Base-by-base conservation (phyloP, 2,329 filamentous ascomycete genomes). In the Rhinocladiella mackenziei region DNA sequence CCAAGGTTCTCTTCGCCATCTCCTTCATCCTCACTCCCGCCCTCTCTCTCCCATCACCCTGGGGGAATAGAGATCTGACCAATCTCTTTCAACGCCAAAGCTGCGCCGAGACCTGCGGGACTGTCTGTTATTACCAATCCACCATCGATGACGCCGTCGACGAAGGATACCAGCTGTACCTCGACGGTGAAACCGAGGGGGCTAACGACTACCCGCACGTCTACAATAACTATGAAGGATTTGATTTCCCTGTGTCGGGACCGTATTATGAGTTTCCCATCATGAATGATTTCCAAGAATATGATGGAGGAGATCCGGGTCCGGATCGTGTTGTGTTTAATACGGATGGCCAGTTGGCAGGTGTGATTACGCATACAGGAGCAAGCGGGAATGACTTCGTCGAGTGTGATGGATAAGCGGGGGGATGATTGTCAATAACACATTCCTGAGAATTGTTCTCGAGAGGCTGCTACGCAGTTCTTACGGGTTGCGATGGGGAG, bases 321-420 rank as follows among this genome's bases (percentile, higher is more conserved):
- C 66, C 83, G 13, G 81, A 86, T 60, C 78, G 83, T 37, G 77
- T 85, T 40, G 64, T 84, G 22, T 79, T 86, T 66, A 81, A 78
- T 58, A 68, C 58, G 0, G 49, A 64, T 11, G 76, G 81, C 55
- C 47, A 73, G 45, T 71, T 77, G 32, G 82, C 80, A 10, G 82
- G 80, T 26, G 68, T 75, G 19, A 83, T 86, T 51, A 86, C 83
- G 0, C 83, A 86, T 58, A 83, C 79, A 15, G 83, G 83, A 19
- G 82, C 83, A 13, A 77, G 73, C 38, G 80, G 80, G 5, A 80
- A 85, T 61, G 70, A 75, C 64, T 86, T 86, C 64, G 79, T 86
- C 43, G 74, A 70, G n/a, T 86, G 82, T 51, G 18, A 13, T 17
- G 39, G 43, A 11, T 31, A 14, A 5, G 17, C 11, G 52, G 15